A percentile compares a stretch with the other conserved stretches of the same genome.
Evolutionary conservation across 306 rosid species (phyloP).

Genomic region (Cicer bijugum): DNA sequence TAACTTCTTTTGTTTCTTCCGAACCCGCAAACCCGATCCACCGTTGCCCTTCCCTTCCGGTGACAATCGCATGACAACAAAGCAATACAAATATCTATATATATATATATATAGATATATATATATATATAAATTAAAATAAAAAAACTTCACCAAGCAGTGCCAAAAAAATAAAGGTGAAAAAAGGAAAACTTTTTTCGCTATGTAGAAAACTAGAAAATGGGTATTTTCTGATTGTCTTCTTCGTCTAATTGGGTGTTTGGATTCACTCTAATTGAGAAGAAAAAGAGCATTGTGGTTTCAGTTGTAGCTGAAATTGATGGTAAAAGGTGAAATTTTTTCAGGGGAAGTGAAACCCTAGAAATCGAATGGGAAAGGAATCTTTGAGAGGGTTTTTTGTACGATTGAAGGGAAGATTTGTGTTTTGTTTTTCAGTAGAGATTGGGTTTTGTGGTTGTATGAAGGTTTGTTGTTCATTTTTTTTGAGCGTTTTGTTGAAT

Average conservation of each 20-base stretch:
- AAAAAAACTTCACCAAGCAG: conserved; percentile 25
- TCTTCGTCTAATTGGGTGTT: conserved; percentile 45
- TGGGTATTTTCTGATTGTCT: conserved; percentile 47
- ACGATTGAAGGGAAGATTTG: neutral
- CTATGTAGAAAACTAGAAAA: conserved; percentile 38
- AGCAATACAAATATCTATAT: neutral
- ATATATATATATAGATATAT: no score
- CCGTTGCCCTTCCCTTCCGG: conserved; percentile 48
- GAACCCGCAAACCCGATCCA: conserved; percentile 63
- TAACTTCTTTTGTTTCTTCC: conserved; percentile 91
- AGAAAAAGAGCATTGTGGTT: conserved; percentile 46
- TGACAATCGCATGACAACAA: conserved; percentile 71
- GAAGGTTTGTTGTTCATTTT: conserved; percentile 5
- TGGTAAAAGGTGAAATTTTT: conserved; percentile 34
- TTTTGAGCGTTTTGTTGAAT: neutral
- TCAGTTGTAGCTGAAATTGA: conserved; percentile 41
- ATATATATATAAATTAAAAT: neutral
- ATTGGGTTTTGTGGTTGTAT: conserved; percentile 12
- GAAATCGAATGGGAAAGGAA: conserved; percentile 46
- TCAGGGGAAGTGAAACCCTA: conserved; percentile 64
- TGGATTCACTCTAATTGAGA: conserved; percentile 43
- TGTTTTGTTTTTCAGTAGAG: neutral
- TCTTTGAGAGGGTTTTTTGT: neutral
- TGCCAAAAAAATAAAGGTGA: neutral
- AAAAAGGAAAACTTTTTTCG: conserved; percentile 3